phyloP scores from a whole-genome alignment of 768 basidiomycete genomes.

The Suillus cothurnatus region DNA sequence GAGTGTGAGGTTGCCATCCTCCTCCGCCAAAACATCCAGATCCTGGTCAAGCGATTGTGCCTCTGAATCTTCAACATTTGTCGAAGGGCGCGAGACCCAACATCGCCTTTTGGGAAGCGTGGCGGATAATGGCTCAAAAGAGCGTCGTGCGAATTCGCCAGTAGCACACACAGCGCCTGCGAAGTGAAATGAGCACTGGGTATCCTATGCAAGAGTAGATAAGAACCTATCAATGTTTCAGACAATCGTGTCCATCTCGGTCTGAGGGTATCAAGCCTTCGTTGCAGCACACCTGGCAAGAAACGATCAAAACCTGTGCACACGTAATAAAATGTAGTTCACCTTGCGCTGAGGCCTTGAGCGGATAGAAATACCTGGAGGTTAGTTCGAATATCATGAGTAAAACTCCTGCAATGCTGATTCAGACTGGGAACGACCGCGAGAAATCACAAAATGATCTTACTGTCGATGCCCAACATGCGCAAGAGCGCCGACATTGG shows the following conservation, averaged over 20 bases:
- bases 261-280: background rate
- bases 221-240: background rate
- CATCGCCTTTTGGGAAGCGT: background rate
- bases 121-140: background rate
- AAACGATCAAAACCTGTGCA: background rate
- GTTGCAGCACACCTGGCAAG: background rate
- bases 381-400: background rate
- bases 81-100: background rate
- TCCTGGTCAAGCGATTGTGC: background rate
- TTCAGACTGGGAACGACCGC: background rate
- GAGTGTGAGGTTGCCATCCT: background rate
- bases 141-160: background rate
- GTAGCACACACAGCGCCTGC: background rate
- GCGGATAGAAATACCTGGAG: background rate
- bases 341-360: background rate
- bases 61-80: background rate
- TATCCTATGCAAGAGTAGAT: background rate
- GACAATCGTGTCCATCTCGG: background rate
- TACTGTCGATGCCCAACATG: background rate
- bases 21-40: background rate
- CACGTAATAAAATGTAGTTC: background rate
- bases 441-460: background rate
- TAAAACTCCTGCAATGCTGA: background rate
- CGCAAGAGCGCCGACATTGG: background rate
- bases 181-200: background rate